Percentiles rank a stretch among this genome's conserved stretches.
Conservation (phyloP, 768 basidiomycete genomes). For the Auricularia auricula-judae region DNA sequence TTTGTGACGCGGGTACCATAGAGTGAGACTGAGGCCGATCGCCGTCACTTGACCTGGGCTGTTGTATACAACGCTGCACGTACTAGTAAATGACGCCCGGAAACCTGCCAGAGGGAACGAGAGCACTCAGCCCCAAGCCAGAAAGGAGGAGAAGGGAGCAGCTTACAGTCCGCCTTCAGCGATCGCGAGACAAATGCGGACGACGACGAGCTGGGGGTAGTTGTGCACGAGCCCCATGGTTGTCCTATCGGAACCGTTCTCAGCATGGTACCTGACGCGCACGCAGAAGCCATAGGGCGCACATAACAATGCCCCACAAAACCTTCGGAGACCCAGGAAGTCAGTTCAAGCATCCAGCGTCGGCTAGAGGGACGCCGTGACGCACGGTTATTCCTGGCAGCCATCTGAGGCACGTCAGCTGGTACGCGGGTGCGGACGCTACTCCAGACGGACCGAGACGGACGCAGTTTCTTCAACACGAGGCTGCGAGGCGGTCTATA, state of each 20-base stretch:
- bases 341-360: neutral
- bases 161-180: conserved; percentile 48
- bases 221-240: conserved; percentile 59
- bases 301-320: conserved; percentile 57
- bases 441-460: conserved; percentile 36
- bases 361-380: neutral
- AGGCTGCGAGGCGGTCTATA: conserved; percentile 17
- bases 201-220: conserved; percentile 49
- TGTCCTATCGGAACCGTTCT: conserved; percentile 27
- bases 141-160: neutral
- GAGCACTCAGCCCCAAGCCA: neutral
- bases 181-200: conserved; percentile 47
- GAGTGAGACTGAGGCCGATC: conserved; percentile 33
- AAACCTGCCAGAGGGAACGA: conserved; percentile 20
- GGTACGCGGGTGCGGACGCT: conserved; percentile 3
- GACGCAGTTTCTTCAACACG: conserved; percentile 51
- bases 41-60: neutral
- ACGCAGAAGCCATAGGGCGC: neutral
- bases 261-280: neutral
- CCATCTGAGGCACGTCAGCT: conserved; percentile 29
- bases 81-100: conserved; percentile 69
- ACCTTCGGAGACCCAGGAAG: conserved; percentile 25
- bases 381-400: conserved; percentile 53
- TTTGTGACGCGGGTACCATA: conserved; percentile 59
- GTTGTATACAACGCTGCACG: conserved; percentile 9